These are phyloP conservation scores for Monilinia vaccinii-corymbosi DNA, from an alignment of 2,329 filamentous ascomycete species.

Conservation along the genomic window DNA sequence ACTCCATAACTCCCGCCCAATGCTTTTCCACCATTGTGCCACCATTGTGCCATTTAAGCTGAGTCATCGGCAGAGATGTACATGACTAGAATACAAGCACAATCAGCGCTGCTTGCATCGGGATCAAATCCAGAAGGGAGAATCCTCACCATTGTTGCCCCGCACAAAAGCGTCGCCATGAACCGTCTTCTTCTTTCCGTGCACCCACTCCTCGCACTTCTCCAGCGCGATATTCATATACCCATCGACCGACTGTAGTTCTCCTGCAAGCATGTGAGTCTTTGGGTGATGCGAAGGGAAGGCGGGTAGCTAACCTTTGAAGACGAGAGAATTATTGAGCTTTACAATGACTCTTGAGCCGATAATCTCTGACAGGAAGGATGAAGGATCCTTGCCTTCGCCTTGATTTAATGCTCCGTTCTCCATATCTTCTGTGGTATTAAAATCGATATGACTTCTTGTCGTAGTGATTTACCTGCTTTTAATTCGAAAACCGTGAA, in stretches of 20 bases:
- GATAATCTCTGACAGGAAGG: slow-evolving; percentile 90
- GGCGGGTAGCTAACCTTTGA: slow-evolving; percentile 61
- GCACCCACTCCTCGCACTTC: slow-evolving; percentile 85
- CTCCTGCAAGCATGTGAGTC: slow-evolving; percentile 46
- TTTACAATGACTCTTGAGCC: slow-evolving; percentile 92
- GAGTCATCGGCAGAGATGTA: slow-evolving; percentile 29
- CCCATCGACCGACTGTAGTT: slow-evolving; percentile 92
- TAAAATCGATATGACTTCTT: background rate
- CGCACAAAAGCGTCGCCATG: slow-evolving; percentile 94
- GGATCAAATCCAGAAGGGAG: background rate
- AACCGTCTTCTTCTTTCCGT: slow-evolving; percentile 69
- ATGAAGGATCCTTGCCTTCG: slow-evolving; percentile 85
- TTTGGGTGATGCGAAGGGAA: slow-evolving; percentile 12
- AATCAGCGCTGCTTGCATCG: background rate
- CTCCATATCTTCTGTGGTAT: slow-evolving; percentile 50
- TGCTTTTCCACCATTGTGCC: slow-evolving; percentile 3
- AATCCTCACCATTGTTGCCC: slow-evolving; percentile 76
- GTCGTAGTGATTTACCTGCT: background rate
- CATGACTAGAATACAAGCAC: slow-evolving; percentile 24
- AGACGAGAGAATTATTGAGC: slow-evolving; percentile 96
- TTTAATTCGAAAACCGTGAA: background rate
- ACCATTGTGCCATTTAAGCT: slow-evolving; percentile 3
- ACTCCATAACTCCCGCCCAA: slow-evolving; percentile 11
- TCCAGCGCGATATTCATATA: slow-evolving; percentile 99
- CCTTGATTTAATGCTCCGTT: slow-evolving; percentile 49